Conservation (phyloP, 176 grass and related monocot species). For the Thalia dealbata region DNA sequence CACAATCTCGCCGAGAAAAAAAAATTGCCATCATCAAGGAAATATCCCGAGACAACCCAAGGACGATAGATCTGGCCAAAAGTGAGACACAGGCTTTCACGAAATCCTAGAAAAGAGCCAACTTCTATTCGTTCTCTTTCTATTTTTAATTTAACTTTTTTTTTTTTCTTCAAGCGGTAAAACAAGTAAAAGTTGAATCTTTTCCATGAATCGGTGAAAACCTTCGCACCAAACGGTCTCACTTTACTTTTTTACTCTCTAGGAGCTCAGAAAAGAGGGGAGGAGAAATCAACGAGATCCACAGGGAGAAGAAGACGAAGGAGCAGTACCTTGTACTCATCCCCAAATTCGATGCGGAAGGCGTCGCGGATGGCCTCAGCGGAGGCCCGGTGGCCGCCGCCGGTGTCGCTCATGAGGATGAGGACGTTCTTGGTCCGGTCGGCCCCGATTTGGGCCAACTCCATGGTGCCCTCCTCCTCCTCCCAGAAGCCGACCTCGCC, state of each 20-base stretch:
- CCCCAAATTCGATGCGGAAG: constrained; percentile 84
- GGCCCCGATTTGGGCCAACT: constrained; percentile 82
- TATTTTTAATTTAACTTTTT: no score
- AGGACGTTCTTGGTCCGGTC: constrained; percentile 86
- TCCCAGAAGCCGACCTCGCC: constrained; percentile 66
- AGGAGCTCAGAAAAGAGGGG: background rate
- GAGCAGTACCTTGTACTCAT: constrained; percentile 58
- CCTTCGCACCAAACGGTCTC: no score
- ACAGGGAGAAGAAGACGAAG: background rate
- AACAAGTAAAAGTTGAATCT: no score
- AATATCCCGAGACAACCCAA: background rate
- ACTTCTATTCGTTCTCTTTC: no score
- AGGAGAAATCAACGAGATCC: background rate
- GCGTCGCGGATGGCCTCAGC: constrained; percentile 93
- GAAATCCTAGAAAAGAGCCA: no score
- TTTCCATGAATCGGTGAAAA: no score
- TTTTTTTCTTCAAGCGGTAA: no score
- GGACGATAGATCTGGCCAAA: background rate
- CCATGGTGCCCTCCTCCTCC: constrained; percentile 93
- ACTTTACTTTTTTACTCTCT: no score
- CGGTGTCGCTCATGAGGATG: constrained; percentile 97
- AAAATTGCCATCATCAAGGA: background rate
- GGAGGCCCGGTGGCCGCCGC: constrained; percentile 79
- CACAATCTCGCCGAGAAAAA: background rate
- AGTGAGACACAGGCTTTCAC: background rate